Conservation (phyloP, 2,329 filamentous ascomycete genomes). For the Apiospora hydei region DNA sequence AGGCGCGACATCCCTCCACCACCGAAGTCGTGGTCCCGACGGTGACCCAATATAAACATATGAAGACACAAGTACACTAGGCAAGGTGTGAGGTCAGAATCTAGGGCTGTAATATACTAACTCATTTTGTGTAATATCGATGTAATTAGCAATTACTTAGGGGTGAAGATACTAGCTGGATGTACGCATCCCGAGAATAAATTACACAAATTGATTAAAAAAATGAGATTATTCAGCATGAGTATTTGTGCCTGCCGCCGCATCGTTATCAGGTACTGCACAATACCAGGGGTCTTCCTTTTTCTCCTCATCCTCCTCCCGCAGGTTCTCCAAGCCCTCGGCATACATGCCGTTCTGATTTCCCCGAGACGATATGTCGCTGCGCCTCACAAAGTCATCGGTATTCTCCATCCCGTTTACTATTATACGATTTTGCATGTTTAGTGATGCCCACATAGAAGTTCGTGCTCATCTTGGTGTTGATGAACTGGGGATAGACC, state of each 20-base stretch:
- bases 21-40: no score
- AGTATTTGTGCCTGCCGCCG: not conserved
- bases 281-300: not conserved
- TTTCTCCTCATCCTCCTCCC: not conserved
- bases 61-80: not conserved
- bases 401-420: conserved; percentile 6
- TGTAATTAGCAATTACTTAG: not conserved
- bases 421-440: not conserved
- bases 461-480: not conserved
- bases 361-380: not conserved
- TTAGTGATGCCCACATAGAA: not conserved
- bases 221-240: not conserved
- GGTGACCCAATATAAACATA: no score
- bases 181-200: not conserved
- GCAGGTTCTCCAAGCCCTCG: not conserved
- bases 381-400: not conserved
- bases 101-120: not conserved
- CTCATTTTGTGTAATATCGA: not conserved
- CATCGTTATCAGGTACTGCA: not conserved
- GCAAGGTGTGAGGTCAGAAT: not conserved
- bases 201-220: not conserved
- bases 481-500: not conserved
- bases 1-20: no score
- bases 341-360: not conserved
- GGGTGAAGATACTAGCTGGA: not conserved